These are phyloP conservation scores for Barnettozyma pratensis DNA, from an alignment of 805 yeast species.

Conservation along the genomic window DNA sequence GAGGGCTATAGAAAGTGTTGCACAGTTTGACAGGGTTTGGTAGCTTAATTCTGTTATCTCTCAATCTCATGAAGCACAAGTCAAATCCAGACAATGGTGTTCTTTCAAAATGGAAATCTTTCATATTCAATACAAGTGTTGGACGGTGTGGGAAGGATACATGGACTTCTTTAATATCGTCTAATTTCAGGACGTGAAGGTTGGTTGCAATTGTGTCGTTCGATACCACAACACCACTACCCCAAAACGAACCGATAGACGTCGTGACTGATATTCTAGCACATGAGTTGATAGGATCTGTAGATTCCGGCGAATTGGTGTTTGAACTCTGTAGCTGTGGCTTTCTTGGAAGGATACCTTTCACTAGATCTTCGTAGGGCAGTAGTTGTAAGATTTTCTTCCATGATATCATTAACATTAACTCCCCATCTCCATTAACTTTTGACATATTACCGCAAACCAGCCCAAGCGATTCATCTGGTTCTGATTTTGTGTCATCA, in stretches of 20 bases:
- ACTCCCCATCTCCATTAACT: constrained; percentile 26
- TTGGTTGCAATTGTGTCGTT: constrained; percentile 20
- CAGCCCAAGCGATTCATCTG: constrained; percentile 18
- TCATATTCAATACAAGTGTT: background rate
- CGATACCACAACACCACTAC: constrained; percentile 24
- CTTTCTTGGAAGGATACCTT: background rate
- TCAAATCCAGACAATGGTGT: constrained; percentile 24
- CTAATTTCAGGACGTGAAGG: constrained; percentile 21
- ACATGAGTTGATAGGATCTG: constrained; percentile 17
- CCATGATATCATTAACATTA: constrained; percentile 23
- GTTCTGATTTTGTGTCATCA: too few species aligned
- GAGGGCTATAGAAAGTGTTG: constrained; percentile 2
- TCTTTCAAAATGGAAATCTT: constrained; percentile 11
- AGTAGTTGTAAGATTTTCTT: constrained; percentile 15
- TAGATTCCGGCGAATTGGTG: background rate
- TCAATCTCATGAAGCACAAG: constrained; percentile 19
- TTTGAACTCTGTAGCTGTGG: background rate
- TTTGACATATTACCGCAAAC: constrained; percentile 20
- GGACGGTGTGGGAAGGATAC: constrained; percentile 11
- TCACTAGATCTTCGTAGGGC: constrained; percentile 2
- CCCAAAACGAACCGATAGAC: constrained; percentile 22
- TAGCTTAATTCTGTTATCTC: background rate
- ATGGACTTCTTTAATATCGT: constrained; percentile 7
- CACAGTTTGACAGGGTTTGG: constrained; percentile 13
- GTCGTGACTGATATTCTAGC: constrained; percentile 20